phyloP scores from a whole-genome alignment of 768 basidiomycete species.

The Calocera viscosa region DNA sequence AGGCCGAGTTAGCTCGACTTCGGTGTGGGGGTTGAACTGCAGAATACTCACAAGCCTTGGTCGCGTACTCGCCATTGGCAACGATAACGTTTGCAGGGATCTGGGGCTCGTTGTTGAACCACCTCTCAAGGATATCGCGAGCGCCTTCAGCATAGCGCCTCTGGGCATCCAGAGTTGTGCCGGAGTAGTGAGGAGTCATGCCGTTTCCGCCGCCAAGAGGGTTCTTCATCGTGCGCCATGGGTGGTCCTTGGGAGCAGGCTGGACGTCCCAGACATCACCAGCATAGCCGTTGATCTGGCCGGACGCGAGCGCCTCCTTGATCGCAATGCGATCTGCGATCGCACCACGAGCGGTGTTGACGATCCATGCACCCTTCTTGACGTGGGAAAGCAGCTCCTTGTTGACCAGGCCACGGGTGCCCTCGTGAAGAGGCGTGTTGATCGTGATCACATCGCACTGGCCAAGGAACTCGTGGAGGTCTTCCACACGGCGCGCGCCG shows the following conservation, averaged over 20 bases:
- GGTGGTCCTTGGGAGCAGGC: slow-evolving; percentile 20
- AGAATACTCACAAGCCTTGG: slow-evolving; percentile 18
- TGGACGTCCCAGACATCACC: slow-evolving; percentile 19
- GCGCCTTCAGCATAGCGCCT: slow-evolving; percentile 22
- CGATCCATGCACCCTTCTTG: slow-evolving; percentile 26
- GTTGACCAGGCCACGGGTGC: slow-evolving; percentile 26
- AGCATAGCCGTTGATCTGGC: slow-evolving; percentile 23
- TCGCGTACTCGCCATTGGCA: slow-evolving; percentile 19
- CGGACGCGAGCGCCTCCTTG: slow-evolving; percentile 20
- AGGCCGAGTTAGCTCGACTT: neutral
- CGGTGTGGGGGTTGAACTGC: neutral
- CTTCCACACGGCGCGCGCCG: slow-evolving; percentile 22
- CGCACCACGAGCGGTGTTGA: slow-evolving; percentile 27
- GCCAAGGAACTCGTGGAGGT: slow-evolving; percentile 25
- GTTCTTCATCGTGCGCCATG: slow-evolving; percentile 26
- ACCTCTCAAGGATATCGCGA: neutral
- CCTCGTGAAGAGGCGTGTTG: slow-evolving; percentile 21
- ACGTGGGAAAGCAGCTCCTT: slow-evolving; percentile 24
- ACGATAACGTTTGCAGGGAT: slow-evolving; percentile 26
- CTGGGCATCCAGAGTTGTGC: slow-evolving; percentile 26
- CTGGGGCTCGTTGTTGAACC: slow-evolving; percentile 18
- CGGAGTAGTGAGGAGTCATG: slow-evolving; percentile 25
- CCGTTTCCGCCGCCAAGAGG: slow-evolving; percentile 24
- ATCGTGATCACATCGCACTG: slow-evolving; percentile 27
- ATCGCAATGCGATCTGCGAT: slow-evolving; percentile 22